These are phyloP conservation scores for Fraxinus sp. DNA, from an alignment of 305 asterid species.

Conservation along the genomic window DNA sequence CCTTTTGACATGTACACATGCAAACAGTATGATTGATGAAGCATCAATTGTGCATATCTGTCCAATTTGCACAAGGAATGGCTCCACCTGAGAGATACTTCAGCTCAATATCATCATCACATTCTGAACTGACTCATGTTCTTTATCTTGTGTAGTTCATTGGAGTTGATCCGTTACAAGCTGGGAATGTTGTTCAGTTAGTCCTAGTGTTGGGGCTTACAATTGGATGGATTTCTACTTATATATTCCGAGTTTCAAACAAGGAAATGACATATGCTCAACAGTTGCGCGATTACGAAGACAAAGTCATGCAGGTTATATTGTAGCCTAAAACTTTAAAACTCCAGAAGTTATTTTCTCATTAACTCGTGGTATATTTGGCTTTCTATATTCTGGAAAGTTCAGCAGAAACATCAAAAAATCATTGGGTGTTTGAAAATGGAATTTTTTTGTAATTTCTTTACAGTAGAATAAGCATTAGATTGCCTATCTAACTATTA, in stretches of 20 bases:
- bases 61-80: background rate
- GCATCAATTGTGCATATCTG: background rate
- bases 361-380: background rate
- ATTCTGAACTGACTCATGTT: background rate
- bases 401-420: background rate
- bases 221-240: slow-evolving; percentile 93
- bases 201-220: slow-evolving; percentile 72
- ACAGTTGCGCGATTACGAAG: slow-evolving; percentile 50
- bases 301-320: background rate
- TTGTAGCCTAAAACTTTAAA: background rate
- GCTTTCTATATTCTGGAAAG: background rate
- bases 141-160: slow-evolving; percentile 51
- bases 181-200: slow-evolving; percentile 89
- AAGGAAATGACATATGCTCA: slow-evolving; percentile 96
- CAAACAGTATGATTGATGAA: background rate
- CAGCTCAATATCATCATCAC: slow-evolving; percentile 2
- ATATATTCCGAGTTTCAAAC: slow-evolving; percentile 87
- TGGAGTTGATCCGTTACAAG: slow-evolving; percentile 85
- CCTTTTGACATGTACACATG: background rate
- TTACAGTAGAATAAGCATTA: background rate
- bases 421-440: background rate
- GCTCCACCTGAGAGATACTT: background rate
- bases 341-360: background rate
- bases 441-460: background rate
- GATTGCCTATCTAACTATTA: background rate